Base-by-base conservation (phyloP, 2,329 filamentous ascomycete species). In the Purpureocillium takamizusanense region DNA sequence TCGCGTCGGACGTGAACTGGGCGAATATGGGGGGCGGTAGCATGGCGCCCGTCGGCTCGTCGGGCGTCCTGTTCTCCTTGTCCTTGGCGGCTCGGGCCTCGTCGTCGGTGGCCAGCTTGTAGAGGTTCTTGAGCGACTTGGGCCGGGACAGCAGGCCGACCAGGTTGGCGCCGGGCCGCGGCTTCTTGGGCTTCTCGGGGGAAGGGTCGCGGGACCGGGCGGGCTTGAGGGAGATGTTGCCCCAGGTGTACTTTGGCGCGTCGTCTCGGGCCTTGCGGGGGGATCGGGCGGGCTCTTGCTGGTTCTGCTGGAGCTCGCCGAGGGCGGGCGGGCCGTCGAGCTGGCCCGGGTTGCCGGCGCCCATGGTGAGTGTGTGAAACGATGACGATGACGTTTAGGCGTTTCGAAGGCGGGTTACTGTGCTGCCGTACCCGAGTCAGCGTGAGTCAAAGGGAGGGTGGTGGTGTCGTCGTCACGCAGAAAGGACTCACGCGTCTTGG, bases 141-240 rank as follows among this genome's bases (percentile, higher is more conserved):
- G 80, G 78, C 40, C 83, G 81, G 40, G 78, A 79, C 37, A 95
- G 73, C 39, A 95, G 73, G 4, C 74, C 78, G 1, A 78, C 78
- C n/a, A 97, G 70, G 55, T 88, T 94, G 25, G 84, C 84, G 4
- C 84, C 75, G 1, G 89, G 94, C 60, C 90, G 94, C 29, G 76
- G 76, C 66, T 90, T 94, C 54, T 82, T 83, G 18, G 78, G 76
- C 53, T 83, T 84, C 41, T 69, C 70, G 10, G 72, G 70, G 31
- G 74, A 73, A 17, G 61, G 48, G 37, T 73, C 70, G 43, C 61
- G 57, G 29, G 60, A 59, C 47, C 67, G 67, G 40, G 62, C 59
- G 16, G 65, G 59, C 47, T 68, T 70, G 40, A 75, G 53, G 4
- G 67, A 66, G 16, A 71, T 57, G 34, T 54, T 53, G 28, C 48